These are phyloP conservation scores for Plantago coronopus DNA, from an alignment of 305 asterid species.

Conservation along the genomic window DNA sequence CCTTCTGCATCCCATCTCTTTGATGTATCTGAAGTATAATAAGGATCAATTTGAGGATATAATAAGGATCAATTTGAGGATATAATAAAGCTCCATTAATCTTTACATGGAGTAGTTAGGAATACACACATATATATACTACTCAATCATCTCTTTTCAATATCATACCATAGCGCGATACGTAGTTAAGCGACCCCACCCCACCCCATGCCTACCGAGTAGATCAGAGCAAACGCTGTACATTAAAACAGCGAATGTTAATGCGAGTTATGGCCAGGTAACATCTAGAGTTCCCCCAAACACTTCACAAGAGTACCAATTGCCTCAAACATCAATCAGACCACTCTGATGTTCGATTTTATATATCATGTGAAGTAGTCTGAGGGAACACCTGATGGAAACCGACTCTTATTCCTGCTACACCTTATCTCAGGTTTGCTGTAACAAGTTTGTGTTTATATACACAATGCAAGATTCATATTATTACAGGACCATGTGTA, in stretches of 20 bases:
- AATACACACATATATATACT: not conserved
- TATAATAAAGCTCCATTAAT: not conserved
- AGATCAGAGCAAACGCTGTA: not conserved
- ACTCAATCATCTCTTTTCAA: not conserved
- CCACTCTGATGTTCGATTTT: not conserved
- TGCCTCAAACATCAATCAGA: not conserved
- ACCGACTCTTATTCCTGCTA: constrained; percentile 19
- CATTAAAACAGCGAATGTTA: not conserved
- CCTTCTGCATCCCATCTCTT: constrained; percentile 53
- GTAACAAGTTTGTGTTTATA: constrained; percentile 20
- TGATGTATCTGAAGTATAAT: too few species aligned
- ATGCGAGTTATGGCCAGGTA: constrained; percentile 17
- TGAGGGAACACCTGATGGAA: constrained; percentile 35
- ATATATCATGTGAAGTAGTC: constrained; percentile 29
- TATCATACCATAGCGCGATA: not conserved
- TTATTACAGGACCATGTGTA: constrained; percentile 20
- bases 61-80: not conserved
- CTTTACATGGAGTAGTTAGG: not conserved
- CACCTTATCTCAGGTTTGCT: constrained; percentile 2
- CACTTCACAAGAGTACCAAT: constrained; percentile 40
- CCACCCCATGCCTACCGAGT: not conserved
- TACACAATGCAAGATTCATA: constrained; percentile 2
- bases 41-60: not conserved
- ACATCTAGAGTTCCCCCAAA: constrained; percentile 64
- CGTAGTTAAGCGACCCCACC: not conserved